These are phyloP conservation scores for Neurospora discreta DNA, from an alignment of 495 filamentous ascomycete genomes.

Conservation along the genomic window DNA sequence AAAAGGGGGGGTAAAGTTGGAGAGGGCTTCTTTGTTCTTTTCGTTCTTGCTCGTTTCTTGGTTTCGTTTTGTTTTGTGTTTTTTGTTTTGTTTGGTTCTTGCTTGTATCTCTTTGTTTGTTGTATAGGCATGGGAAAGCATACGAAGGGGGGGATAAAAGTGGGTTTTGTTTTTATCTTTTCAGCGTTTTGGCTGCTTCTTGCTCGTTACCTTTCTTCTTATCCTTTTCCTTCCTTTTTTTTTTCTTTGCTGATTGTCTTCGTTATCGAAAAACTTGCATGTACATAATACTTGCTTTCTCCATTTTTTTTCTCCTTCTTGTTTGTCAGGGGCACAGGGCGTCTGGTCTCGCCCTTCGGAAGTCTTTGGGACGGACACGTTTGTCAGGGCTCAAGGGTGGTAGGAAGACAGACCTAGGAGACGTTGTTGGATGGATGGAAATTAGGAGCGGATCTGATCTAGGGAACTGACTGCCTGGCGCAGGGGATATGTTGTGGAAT, in stretches of 20 bases:
- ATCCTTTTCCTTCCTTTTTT: background rate
- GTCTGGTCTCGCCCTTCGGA: background rate
- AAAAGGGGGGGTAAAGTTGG: background rate
- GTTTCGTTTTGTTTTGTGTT: too few relatives aligned
- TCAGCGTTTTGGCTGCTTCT: background rate
- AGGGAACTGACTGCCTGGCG: background rate
- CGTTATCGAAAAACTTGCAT: background rate
- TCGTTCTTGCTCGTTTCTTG: background rate
- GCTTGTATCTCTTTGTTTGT: background rate
- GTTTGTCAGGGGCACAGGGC: background rate
- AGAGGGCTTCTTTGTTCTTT: background rate
- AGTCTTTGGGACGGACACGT: background rate
- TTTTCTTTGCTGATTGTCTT: background rate
- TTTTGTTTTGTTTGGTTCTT: background rate
- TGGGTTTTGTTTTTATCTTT: background rate
- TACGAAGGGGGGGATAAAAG: background rate
- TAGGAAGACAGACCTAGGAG: background rate
- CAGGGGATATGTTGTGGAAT: background rate
- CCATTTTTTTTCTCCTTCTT: background rate
- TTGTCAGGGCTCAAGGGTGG: background rate
- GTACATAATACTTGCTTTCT: background rate
- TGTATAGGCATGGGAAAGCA: background rate
- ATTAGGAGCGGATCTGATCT: background rate
- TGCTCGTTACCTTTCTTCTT: background rate
- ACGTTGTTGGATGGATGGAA: background rate